Evolutionary conservation across 1,284 basidiomycete genomes (phyloP), one percentile per base, ranked within the genome.

Genomic region (Ceratobasidium theobromae): DNA sequence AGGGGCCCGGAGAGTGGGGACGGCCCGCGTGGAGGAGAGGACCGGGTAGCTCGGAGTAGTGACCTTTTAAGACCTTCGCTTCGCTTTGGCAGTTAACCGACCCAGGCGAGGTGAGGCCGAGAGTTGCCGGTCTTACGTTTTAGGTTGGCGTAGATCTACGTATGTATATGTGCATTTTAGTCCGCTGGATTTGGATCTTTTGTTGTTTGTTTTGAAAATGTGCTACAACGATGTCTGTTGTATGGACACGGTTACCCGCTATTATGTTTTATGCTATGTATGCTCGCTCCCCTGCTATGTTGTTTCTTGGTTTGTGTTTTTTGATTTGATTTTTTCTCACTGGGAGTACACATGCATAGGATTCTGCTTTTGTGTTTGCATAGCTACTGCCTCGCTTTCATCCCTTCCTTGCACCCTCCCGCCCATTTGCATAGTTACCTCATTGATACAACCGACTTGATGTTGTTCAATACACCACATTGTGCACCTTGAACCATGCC

Each of bases 1-100:
- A 62, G 38, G 58, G 58, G 2, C 58, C 58, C 46, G 58, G 58
- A 11, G 21, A 62, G 35, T 62, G 58, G 58, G 58, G 58, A 9
- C n/a, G 58, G 11, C 58, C 58, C 16, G 58, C 58, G 1, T 62
- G 58, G 58, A 38, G 46, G 48, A 49, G 58, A 28, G 57, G 43
- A 21, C 43, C 30, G 3, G 58, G 55, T n/a, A 58, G 58, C 32
- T 23, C 43, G 33, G 23, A 62, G 43, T 6, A n/a, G 43, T 45
- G 12, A n/a, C 12, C 18, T 21, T 11, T 6, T 11, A 45, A n/a
- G 6, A 6, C 9, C 18, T 21, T 45, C 6, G 18, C 9, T 45
- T 45, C 16, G 35, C 6, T 45, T 45, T 45, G 43, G 43, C 8
- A 11, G n/a, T n/a, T n/a, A n/a, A n/a, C n/a, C n/a, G n/a, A n/a